phyloP scores from a whole-genome alignment of 2,329 filamentous ascomycete genomes.

The Colletotrichum filicis region DNA sequence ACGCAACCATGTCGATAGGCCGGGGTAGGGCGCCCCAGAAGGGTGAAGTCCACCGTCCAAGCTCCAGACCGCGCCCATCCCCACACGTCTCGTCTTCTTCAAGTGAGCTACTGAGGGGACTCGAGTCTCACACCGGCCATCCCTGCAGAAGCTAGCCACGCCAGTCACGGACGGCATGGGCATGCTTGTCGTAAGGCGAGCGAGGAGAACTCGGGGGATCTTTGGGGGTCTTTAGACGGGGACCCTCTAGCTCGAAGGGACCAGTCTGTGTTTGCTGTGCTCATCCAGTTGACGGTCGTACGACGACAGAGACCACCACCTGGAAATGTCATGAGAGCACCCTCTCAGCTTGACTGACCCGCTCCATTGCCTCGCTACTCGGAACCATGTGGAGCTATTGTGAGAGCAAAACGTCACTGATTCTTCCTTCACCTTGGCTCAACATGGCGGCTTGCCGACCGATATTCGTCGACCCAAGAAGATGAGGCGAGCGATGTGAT shows the following conservation, averaged over 20 bases:
- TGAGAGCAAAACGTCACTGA: background rate
- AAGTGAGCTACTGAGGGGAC: conserved; percentile 1
- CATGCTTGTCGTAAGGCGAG: conserved; percentile 24
- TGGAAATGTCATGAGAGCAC: conserved; percentile 9
- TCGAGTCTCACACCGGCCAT: background rate
- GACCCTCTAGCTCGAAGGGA: background rate
- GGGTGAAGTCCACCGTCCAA: conserved; percentile 8
- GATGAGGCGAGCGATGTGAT: conserved; percentile 7
- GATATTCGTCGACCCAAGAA: background rate
- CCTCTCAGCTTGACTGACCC: background rate
- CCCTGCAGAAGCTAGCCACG: conserved; percentile 22
- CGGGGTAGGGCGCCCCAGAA: conserved; percentile 23
- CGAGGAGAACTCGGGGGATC: conserved; percentile 9
- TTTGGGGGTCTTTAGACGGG: background rate
- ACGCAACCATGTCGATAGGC: conserved; percentile 11
- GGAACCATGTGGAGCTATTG: conserved; percentile 5
- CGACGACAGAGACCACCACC: conserved; percentile 1
- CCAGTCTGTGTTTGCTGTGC: background rate
- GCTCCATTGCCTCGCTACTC: background rate
- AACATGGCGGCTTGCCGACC: background rate
- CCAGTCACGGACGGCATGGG: conserved; percentile 21
- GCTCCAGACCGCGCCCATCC: conserved; percentile 32
- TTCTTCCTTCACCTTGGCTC: background rate
- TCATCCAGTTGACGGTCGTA: conserved; percentile 3
- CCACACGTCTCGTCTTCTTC: conserved; percentile 31